Evolutionary conservation across 352 stramenopile genomes (phyloP).

Genomic region (Lagenidium sp.): DNA sequence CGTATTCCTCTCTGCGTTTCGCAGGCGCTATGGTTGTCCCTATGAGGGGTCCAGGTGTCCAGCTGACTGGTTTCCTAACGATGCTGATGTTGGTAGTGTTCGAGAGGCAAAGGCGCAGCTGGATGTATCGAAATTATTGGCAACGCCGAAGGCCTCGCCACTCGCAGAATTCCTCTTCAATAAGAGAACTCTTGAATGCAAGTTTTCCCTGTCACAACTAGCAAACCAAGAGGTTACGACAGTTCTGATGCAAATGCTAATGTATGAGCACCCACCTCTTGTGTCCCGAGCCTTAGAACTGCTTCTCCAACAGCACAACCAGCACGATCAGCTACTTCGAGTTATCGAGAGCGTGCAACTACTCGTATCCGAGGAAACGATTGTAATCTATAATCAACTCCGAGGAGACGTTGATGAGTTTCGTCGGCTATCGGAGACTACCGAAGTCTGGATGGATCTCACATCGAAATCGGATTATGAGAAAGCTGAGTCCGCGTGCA

Average conservation of each 20-base stretch:
- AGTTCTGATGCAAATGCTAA: conserved; percentile 68
- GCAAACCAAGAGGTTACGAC: conserved; percentile 33
- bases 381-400: conserved; percentile 52
- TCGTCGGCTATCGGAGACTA: conserved; percentile 53
- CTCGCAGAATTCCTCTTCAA: conserved; percentile 38
- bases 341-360: conserved; percentile 53
- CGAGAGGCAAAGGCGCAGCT: too few relatives aligned
- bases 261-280: conserved; percentile 69
- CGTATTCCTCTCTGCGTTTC: conserved; percentile 25
- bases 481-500: conserved; percentile 34
- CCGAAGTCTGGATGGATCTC: conserved; percentile 77
- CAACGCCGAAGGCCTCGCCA: conserved; percentile 30
- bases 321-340: conserved; percentile 62
- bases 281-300: conserved; percentile 66
- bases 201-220: conserved; percentile 38
- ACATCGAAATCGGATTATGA: conserved; percentile 66
- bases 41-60: background rate
- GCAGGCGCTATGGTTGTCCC: background rate
- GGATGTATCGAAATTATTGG: too few relatives aligned
- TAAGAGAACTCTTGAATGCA: conserved; percentile 43
- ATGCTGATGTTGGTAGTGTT: background rate
- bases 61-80: background rate
- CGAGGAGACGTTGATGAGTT: conserved; percentile 61
- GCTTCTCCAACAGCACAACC: conserved; percentile 62
- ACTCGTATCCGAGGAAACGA: conserved; percentile 49